phyloP scores from a whole-genome alignment of 352 stramenopile genomes.

The Pythium brachiatum region DNA sequence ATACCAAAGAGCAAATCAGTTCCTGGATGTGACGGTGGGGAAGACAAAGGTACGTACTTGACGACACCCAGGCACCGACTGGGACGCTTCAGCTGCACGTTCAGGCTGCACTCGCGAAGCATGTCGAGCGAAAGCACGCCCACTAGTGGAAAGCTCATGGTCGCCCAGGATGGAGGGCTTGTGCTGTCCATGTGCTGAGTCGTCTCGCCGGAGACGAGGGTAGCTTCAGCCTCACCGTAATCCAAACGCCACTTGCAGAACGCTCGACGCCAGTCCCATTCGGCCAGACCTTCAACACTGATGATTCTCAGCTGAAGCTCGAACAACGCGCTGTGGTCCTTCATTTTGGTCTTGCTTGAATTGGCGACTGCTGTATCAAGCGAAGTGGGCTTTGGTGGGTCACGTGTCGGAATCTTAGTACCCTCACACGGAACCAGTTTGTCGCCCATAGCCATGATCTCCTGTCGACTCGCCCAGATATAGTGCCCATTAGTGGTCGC shows the following conservation, averaged over 20 bases:
- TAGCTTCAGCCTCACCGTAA: background rate
- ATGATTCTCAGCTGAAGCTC: background rate
- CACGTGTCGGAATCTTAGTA: no score
- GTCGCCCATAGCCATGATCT: slow-evolving; percentile 17
- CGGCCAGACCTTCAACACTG: background rate
- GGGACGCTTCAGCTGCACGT: slow-evolving; percentile 8
- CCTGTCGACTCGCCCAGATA: slow-evolving; percentile 14
- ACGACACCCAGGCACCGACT: slow-evolving; percentile 19
- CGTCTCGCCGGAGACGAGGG: no score
- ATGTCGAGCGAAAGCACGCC: slow-evolving; percentile 1
- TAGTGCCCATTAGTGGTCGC: slow-evolving; percentile 12
- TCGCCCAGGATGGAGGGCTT: background rate
- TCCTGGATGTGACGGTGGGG: no score
- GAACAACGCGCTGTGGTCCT: background rate
- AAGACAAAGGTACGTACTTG: no score
- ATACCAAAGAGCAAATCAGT: no score
- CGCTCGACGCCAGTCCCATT: slow-evolving; percentile 14
- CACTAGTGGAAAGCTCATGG: slow-evolving; percentile 1
- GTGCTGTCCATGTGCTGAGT: background rate
- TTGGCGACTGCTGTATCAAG: no score
- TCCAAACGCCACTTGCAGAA: slow-evolving; percentile 14
- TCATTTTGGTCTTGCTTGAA: no score
- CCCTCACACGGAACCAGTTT: slow-evolving; percentile 10
- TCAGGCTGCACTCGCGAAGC: slow-evolving; percentile 13
- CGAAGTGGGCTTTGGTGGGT: no score